These are phyloP conservation scores for Pochonia chlamydosporia DNA, from an alignment of 2,329 filamentous ascomycete species.

Conservation along the genomic window DNA sequence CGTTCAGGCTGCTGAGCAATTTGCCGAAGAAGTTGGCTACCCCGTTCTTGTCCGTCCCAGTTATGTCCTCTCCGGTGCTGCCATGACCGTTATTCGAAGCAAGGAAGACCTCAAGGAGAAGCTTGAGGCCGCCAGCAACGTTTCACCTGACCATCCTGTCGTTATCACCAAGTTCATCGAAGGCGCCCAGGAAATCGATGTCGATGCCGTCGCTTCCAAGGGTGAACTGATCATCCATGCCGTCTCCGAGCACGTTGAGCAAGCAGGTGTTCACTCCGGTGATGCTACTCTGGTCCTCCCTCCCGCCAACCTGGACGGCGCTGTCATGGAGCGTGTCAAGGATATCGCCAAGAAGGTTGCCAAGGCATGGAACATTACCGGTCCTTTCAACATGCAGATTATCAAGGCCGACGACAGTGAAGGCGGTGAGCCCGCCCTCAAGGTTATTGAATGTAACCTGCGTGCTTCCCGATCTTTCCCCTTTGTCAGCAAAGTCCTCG, in stretches of 20 bases:
- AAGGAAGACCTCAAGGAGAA: constrained; percentile 90
- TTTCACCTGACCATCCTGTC: constrained; percentile 94
- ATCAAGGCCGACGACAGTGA: constrained; percentile 82
- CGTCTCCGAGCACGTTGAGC: constrained; percentile 91
- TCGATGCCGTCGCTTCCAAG: constrained; percentile 83
- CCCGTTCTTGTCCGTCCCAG: constrained; percentile 91
- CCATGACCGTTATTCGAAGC: constrained; percentile 94
- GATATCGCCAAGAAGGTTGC: constrained; percentile 95
- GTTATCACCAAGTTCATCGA: constrained; percentile 99
- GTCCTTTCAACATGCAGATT: constrained; percentile 99
- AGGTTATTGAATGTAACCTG: constrained; percentile 98
- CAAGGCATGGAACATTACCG: constrained; percentile 93
- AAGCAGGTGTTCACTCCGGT: constrained; percentile 95
- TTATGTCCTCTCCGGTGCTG: constrained; percentile 94
- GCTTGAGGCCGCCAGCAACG: constrained; percentile 80
- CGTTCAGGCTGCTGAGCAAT: constrained; percentile 78
- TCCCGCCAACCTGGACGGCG: constrained; percentile 70
- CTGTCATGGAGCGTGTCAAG: constrained; percentile 81
- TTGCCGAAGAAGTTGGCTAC: constrained; percentile 80
- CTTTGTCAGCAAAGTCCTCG: constrained; percentile 95
- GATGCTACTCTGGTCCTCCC: constrained; percentile 93
- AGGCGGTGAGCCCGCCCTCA: constrained; percentile 69
- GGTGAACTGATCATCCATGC: constrained; percentile 88
- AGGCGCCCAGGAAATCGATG: constrained; percentile 92
- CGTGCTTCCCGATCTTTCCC: constrained; percentile 97